These are phyloP conservation scores for Nemania serpens DNA, from an alignment of 2,329 filamentous ascomycete genomes.

Conservation along the genomic window DNA sequence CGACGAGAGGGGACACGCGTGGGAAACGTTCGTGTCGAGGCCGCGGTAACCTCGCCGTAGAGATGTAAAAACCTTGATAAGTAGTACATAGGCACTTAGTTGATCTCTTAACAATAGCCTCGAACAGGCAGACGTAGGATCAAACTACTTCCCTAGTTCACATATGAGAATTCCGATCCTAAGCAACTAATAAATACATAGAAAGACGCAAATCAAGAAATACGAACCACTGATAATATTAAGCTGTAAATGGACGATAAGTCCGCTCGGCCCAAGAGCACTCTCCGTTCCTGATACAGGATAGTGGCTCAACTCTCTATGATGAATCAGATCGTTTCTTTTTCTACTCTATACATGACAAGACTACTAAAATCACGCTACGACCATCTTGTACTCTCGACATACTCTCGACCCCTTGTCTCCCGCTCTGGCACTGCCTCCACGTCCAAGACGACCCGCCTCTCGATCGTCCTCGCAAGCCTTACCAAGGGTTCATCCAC, in stretches of 20 bases:
- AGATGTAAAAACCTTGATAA: neutral
- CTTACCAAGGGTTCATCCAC: constrained; percentile 46
- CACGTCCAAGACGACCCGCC: neutral
- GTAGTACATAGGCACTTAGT: neutral
- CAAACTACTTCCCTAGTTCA: neutral
- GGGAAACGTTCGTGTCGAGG: constrained; percentile 59
- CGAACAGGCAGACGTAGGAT: neutral
- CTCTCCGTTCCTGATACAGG: neutral
- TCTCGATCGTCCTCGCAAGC: constrained; percentile 5
- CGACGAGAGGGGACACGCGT: constrained; percentile 72
- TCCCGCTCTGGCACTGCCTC: neutral
- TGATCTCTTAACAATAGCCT: neutral
- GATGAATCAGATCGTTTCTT: too few species aligned
- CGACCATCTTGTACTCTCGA: neutral
- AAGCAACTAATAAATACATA: too few species aligned
- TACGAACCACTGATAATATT: too few species aligned
- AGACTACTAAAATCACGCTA: neutral
- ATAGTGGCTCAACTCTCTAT: too few species aligned
- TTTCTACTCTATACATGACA: too few species aligned
- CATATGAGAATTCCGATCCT: too few species aligned
- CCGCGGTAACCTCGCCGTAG: constrained; percentile 5
- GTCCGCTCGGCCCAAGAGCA: too few species aligned
- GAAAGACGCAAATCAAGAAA: too few species aligned
- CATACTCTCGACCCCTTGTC: neutral
- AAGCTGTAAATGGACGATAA: too few species aligned